Conservation (phyloP, 2,329 filamentous ascomycete genomes). For the Sporothrix inflata region DNA sequence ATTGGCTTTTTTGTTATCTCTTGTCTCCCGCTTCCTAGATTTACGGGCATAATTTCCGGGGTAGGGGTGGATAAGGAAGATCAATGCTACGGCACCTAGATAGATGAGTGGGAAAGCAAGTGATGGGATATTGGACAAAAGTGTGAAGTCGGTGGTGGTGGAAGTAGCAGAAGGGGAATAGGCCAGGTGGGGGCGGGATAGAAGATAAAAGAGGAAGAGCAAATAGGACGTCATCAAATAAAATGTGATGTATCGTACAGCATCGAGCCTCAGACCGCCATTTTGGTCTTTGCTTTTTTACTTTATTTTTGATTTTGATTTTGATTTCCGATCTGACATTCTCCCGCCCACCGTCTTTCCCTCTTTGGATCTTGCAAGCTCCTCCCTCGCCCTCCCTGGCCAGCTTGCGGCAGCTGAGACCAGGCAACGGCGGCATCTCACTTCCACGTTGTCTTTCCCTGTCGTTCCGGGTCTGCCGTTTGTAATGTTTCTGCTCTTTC, state of each 20-base stretch:
- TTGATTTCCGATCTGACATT: background rate
- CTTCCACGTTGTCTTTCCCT: conserved; percentile 22
- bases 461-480: background rate
- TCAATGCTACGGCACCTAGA: background rate
- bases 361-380: background rate
- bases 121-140: too few species aligned
- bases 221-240: background rate
- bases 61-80: background rate
- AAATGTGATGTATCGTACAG: background rate
- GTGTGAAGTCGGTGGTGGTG: background rate
- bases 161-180: background rate
- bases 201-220: background rate
- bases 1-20: too few species aligned
- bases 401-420: conserved; percentile 11
- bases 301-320: background rate
- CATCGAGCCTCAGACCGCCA: conserved; percentile 16
- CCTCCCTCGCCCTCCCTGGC: background rate
- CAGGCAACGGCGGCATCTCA: conserved; percentile 17
- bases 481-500: background rate
- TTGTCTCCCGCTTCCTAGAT: background rate
- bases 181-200: background rate
- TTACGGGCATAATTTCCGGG: background rate
- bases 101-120: background rate
- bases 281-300: background rate
- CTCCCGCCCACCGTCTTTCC: background rate